Evolutionary conservation across 345 rosid species (phyloP), one percentile per base, ranked within the genome.

Genomic region (Syzygium aromaticum): DNA sequence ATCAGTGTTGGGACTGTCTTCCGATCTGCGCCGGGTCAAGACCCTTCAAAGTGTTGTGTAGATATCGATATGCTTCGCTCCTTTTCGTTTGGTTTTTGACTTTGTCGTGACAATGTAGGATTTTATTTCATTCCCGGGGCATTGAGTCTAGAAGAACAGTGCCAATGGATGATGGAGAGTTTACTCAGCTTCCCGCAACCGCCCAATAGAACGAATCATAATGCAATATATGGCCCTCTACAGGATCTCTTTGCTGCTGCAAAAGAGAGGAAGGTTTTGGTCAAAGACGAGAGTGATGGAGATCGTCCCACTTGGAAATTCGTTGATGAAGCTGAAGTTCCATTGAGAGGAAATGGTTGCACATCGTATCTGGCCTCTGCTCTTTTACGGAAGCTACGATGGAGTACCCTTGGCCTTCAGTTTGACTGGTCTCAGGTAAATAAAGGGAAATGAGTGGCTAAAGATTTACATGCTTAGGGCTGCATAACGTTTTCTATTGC

Each of bases 351-450:
- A 59, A 89, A 90, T 86, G 59, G 86, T 8, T 86, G 93, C 87
- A 95, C 92, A 88, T 88, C 94, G 22, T 86, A 93, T 87, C 54
- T 92, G 1, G 96, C 96, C 77, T 86, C 93, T 30, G 84, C 89
- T 88, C 91, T 96, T 52, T 85, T 98, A 64, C 90, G 98, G 89
- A 98, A 95, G 95, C 86, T 96, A 86, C 92, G 98, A 13, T 98
- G 99, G 99, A 96, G 99, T 90, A 96, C 98, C 13, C 96, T 96
- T 19, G 98, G 99, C 85, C 88, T 98, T 83, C 99, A 98, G 82
- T 98, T 96, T 89, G 98, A 96, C 88, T 98, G 99, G 98, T 94
- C 99, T 89, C 94, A 96, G 94, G 99, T 96, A 82, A 77, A 52
- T 86, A 17, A 16, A 52, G 9, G 28, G 25, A 86, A 52, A 17